Conservation (phyloP, 371 early-diverging fungal species). For the Sporodiniella umbellata region DNA sequence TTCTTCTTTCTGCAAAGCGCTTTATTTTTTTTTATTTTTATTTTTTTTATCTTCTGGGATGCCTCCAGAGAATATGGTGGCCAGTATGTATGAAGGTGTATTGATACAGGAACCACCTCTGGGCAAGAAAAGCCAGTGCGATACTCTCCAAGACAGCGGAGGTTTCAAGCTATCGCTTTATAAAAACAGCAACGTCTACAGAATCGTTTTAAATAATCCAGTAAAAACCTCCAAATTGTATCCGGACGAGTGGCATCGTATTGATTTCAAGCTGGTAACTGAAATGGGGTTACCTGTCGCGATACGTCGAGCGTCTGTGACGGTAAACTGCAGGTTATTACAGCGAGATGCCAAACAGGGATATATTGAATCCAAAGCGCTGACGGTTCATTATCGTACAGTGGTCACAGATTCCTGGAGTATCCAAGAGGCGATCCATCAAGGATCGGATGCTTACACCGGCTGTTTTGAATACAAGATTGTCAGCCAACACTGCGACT, state of each 20-base stretch:
- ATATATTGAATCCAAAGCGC: not conserved
- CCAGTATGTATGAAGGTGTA: not conserved
- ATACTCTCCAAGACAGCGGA: not conserved
- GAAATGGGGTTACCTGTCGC: conserved; percentile 26
- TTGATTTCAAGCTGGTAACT: conserved; percentile 34
- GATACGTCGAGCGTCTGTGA: not conserved
- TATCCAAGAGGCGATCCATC: not conserved
- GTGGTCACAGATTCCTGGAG: not conserved
- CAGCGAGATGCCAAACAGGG: not conserved
- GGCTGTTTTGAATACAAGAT: not conserved
- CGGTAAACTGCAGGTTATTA: not conserved
- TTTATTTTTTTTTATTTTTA: not conserved
- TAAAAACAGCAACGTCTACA: conserved; percentile 19
- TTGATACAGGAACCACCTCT: not conserved
- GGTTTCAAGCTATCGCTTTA: not conserved
- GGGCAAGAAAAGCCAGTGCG: not conserved
- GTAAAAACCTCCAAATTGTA: conserved; percentile 5
- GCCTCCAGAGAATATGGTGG: not conserved
- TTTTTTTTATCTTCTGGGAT: not conserved
- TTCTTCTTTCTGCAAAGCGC: not conserved
- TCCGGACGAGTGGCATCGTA: conserved; percentile 27
- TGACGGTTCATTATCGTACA: not conserved
- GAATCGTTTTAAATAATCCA: conserved; percentile 18
- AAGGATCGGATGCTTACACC: not conserved
- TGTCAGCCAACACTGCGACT: not conserved